Base-by-base conservation (phyloP, 1,139 yeast species). In the Geotrichum macrosporum region DNA sequence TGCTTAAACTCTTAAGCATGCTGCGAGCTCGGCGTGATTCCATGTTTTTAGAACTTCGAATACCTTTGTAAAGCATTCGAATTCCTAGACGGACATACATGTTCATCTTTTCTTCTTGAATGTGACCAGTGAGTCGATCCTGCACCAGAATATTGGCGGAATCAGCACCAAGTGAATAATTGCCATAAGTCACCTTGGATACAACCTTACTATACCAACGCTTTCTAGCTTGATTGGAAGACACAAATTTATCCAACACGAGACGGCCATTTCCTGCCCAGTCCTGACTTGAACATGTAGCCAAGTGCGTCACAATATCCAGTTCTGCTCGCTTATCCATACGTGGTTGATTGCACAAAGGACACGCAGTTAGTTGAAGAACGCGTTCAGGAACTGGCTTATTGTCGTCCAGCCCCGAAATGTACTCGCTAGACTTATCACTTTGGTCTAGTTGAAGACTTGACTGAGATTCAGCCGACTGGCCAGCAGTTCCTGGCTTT, bases 61-160 rank as follows among this genome's bases (percentile, higher is more conserved):
- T 70, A 1, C 95, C 92, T 57, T 85, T 81, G 64, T 92, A 92
- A 8, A 89, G 69, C 37, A 89, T 67, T 36, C 96, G 68, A 46
- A 92, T 89, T 0, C 97, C 98, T 30, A 92, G 64, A 47, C 96
- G 72, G 5, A 92, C 94, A 59, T 86, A 86, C 1, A 85, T 79
- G 46, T 92, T 83, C 85, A 92, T 92, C 58, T 88, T 87, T 60
- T 92, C 98, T 62, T 92, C 97, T 61, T 84, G 69, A 15, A 92
- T 78, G 43, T 84, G 76, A 0, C 98, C 98, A 0, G 96, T 84
- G 34, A 76, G 72, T 54, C 98, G 72, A 64, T 92, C 96, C 63
- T 92, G 97, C 2, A 92, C 97, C 46, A 92, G 70, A 35, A 92
- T 92, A 60, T 89, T 89, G 12, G 97, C 98, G 40, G 94, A 86